Evolutionary conservation across 1,139 yeast species (phyloP).

Genomic region (Blastobotrys elegans): DNA sequence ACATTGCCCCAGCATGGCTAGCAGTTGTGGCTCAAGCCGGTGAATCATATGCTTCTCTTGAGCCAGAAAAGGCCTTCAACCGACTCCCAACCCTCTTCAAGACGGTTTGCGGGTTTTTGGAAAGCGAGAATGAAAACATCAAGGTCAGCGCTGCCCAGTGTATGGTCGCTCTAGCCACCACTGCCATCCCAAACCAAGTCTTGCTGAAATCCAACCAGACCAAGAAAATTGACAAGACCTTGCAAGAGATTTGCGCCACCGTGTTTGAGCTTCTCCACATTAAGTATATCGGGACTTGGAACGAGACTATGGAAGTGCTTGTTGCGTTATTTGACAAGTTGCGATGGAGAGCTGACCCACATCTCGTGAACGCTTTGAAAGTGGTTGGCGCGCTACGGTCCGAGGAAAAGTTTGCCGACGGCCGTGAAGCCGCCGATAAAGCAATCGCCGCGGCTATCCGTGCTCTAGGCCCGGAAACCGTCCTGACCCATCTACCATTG

Average conservation of each 20-base stretch:
- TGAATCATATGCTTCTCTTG: slow-evolving; percentile 58
- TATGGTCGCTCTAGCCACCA: slow-evolving; percentile 65
- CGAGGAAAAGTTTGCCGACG: slow-evolving; percentile 64
- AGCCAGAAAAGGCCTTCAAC: slow-evolving; percentile 52
- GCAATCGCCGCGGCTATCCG: slow-evolving; percentile 75
- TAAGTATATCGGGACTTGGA: slow-evolving; percentile 71
- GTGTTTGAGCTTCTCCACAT: slow-evolving; percentile 60
- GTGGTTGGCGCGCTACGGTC: slow-evolving; percentile 85
- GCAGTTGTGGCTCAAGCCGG: slow-evolving; percentile 90
- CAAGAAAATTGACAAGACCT: slow-evolving; percentile 50
- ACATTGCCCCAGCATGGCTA: slow-evolving; percentile 90
- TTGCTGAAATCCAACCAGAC: slow-evolving; percentile 45
- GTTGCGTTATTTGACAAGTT: slow-evolving; percentile 61
- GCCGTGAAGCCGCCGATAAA: slow-evolving; percentile 71
- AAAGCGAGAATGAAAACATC: slow-evolving; percentile 63
- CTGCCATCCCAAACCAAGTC: slow-evolving; percentile 57
- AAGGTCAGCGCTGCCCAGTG: slow-evolving; percentile 81
- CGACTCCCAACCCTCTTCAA: slow-evolving; percentile 56
- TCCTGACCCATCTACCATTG: slow-evolving; percentile 69
- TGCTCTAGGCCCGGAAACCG: slow-evolving; percentile 81
- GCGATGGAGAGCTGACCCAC: slow-evolving; percentile 67
- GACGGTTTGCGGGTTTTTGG: slow-evolving; percentile 54
- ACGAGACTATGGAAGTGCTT: slow-evolving; percentile 65
- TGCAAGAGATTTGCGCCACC: slow-evolving; percentile 47
- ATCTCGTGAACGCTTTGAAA: slow-evolving; percentile 58